These are phyloP conservation scores for Russula dissimulans DNA, from an alignment of 768 basidiomycete genomes.

Conservation along the genomic window DNA sequence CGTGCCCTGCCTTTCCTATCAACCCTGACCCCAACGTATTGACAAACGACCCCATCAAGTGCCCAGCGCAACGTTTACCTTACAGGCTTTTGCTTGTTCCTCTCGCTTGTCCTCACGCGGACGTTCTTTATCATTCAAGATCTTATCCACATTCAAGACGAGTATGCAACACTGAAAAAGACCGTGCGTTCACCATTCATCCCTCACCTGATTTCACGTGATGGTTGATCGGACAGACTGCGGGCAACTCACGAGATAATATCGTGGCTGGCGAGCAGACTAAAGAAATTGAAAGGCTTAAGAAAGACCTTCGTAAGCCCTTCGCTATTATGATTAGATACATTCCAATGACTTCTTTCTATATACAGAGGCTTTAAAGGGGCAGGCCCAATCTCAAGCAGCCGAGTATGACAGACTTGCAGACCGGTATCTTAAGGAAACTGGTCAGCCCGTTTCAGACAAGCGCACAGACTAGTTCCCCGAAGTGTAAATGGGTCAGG, in stretches of 20 bases:
- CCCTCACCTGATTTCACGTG: background rate
- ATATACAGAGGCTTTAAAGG: constrained; percentile 62
- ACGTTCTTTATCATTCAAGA: constrained; percentile 90
- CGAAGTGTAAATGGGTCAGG: background rate
- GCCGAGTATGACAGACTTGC: constrained; percentile 78
- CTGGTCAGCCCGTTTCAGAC: constrained; percentile 43
- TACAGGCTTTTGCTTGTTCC: constrained; percentile 89
- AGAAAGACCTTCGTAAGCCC: constrained; percentile 44
- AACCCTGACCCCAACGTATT: background rate
- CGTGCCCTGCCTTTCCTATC: constrained; percentile 22
- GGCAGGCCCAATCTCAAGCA: constrained; percentile 70
- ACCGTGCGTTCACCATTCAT: constrained; percentile 21
- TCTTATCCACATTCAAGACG: constrained; percentile 82
- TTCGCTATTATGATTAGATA: background rate
- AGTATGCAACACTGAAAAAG: constrained; percentile 76
- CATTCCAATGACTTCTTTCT: background rate
- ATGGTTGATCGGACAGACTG: constrained; percentile 25
- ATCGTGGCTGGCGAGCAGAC: constrained; percentile 32
- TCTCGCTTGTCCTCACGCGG: constrained; percentile 88
- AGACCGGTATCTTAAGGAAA: constrained; percentile 62
- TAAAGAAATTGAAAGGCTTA: constrained; percentile 57
- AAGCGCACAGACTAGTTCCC: constrained; percentile 54
- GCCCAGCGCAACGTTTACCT: constrained; percentile 88
- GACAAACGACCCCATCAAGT: constrained; percentile 30
- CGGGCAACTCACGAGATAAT: constrained; percentile 27